These are phyloP conservation scores for Rhodocollybia butyracea DNA, from an alignment of 768 basidiomycete genomes.

Conservation along the genomic window DNA sequence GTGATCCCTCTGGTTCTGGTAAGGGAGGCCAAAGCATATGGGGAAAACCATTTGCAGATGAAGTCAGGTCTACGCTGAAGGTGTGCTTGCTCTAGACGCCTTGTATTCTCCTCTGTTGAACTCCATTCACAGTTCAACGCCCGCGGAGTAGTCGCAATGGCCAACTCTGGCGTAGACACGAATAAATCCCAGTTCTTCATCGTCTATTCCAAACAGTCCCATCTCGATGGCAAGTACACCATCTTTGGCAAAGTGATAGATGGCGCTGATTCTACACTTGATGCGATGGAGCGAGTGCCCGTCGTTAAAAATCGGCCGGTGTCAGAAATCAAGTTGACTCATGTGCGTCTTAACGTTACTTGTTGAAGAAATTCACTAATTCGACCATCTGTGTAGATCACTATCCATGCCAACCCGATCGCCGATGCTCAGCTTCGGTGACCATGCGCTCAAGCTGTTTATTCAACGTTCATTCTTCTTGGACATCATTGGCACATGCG, in stretches of 20 bases:
- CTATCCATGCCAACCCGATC: slow-evolving; percentile 93
- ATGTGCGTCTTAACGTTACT: slow-evolving; percentile 46
- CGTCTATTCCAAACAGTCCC: slow-evolving; percentile 88
- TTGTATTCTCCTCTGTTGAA: slow-evolving; percentile 17
- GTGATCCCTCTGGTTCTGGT: slow-evolving; percentile 85
- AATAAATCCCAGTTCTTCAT: slow-evolving; percentile 94
- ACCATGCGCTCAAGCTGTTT: too few species aligned
- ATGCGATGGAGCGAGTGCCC: slow-evolving; percentile 89
- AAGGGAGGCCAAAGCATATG: slow-evolving; percentile 98
- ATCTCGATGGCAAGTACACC: slow-evolving; percentile 92
- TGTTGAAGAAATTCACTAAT: slow-evolving; percentile 7
- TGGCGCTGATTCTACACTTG: slow-evolving; percentile 89
- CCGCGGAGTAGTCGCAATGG: slow-evolving; percentile 96
- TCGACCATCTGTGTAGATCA: slow-evolving; percentile 57
- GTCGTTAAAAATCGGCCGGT: slow-evolving; percentile 92
- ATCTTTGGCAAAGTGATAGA: slow-evolving; percentile 99
- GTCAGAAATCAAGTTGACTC: slow-evolving; percentile 76
- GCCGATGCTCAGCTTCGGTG: slow-evolving; percentile 66
- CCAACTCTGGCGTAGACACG: slow-evolving; percentile 90
- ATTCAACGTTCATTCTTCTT: too few species aligned
- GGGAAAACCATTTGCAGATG: slow-evolving; percentile 89
- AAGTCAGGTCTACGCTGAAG: slow-evolving; percentile 92
- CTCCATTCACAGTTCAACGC: slow-evolving; percentile 74
- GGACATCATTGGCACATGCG: too few species aligned
- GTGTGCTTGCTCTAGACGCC: slow-evolving; percentile 35